phyloP scores from a whole-genome alignment of 345 rosid genomes.

The Populus ilicifolia region DNA sequence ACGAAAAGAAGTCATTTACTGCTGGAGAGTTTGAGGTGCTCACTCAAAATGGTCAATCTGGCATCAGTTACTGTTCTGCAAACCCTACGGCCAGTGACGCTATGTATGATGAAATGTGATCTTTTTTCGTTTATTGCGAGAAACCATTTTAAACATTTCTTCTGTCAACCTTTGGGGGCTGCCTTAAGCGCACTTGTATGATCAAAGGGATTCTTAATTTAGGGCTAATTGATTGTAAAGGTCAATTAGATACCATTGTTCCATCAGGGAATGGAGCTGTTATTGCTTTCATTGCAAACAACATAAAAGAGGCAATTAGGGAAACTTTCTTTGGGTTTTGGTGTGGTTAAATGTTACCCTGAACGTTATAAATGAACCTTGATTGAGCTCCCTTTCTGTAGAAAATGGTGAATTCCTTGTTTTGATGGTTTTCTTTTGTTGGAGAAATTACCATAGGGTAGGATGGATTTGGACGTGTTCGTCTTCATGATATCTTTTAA shows the following conservation, averaged over 20 bases:
- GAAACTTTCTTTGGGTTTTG: neutral
- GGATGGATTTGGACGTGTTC: neutral
- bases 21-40: conserved; percentile 54
- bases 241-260: neutral
- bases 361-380: neutral
- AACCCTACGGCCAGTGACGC: neutral
- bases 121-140: neutral
- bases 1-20: conserved; percentile 22
- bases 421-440: neutral
- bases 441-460: neutral
- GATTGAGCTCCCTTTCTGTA: neutral
- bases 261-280: neutral
- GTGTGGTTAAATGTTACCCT: neutral
- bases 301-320: neutral
- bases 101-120: neutral
- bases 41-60: conserved; percentile 37
- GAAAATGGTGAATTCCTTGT: neutral
- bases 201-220: neutral
- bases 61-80: conserved; percentile 30
- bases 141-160: neutral
- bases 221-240: neutral
- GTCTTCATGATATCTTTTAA: neutral
- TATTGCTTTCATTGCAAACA: conserved; percentile 1
- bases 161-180: neutral
- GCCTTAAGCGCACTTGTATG: no score